Conservation (phyloP, 1,139 yeast genomes). For the Lodderomyces theae region DNA sequence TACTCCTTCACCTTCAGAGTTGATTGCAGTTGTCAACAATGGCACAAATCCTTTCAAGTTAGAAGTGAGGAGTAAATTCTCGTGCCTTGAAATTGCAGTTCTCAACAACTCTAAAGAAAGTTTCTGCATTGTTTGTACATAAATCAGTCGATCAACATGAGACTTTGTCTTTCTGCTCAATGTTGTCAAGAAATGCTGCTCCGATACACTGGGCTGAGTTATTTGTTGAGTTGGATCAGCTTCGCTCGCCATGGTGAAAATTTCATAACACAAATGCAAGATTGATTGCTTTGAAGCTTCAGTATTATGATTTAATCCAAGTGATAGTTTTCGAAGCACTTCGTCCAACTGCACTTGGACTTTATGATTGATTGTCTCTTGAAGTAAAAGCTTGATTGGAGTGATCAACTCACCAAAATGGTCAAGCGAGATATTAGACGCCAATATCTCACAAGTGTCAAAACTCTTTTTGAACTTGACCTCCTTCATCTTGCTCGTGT, state of each 20-base stretch:
- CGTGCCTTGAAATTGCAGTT: constrained; percentile 64
- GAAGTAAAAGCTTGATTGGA: constrained; percentile 68
- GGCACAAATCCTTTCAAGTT: constrained; percentile 78
- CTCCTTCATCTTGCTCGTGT: constrained; percentile 83
- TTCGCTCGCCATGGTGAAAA: constrained; percentile 52
- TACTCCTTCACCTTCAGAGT: constrained; percentile 72
- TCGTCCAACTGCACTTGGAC: constrained; percentile 79
- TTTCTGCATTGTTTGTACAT: constrained; percentile 61
- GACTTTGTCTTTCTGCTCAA: constrained; percentile 60
- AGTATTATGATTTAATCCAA: constrained; percentile 74
- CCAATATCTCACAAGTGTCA: constrained; percentile 79
- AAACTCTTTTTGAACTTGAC: constrained; percentile 85
- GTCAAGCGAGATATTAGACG: constrained; percentile 61
- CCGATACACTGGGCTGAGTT: constrained; percentile 21
- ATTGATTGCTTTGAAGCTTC: constrained; percentile 59
- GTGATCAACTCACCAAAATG: constrained; percentile 59
- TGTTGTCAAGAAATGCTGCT: constrained; percentile 68
- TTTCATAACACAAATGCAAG: constrained; percentile 70
- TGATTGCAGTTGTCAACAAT: constrained; percentile 59
- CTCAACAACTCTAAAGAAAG: constrained; percentile 78
- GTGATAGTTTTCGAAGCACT: constrained; percentile 67
- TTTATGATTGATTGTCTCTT: constrained; percentile 64
- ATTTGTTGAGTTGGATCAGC: constrained; percentile 9
- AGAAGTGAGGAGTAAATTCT: constrained; percentile 52
- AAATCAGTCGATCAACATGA: constrained; percentile 43